Evolutionary conservation across 2,329 filamentous ascomycete species (phyloP).

Genomic region (Pseudopyricularia cyperi): DNA sequence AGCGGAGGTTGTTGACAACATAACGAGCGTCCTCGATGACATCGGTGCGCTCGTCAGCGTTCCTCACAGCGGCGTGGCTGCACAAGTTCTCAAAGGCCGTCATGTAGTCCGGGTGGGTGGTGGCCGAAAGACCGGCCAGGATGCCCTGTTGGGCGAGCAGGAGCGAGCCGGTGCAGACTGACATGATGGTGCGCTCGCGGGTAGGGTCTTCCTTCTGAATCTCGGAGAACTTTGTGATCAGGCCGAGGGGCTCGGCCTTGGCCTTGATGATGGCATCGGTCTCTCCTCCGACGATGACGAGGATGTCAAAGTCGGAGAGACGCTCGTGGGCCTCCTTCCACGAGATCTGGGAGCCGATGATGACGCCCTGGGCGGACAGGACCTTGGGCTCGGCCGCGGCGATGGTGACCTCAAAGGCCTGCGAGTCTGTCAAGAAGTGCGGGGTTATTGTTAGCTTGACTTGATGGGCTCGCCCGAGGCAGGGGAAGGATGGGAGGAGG

Average conservation of each 20-base stretch:
- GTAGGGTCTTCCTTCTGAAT: constrained; percentile 67
- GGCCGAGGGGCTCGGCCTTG: constrained; percentile 53
- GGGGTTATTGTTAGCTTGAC: neutral
- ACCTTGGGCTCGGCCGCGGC: constrained; percentile 39
- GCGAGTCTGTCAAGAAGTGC: constrained; percentile 26
- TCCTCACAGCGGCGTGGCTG: constrained; percentile 57
- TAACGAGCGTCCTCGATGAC: constrained; percentile 72
- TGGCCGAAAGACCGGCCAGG: constrained; percentile 66
- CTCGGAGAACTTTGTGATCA: constrained; percentile 67
- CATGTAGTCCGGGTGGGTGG: constrained; percentile 69
- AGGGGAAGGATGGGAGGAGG: neutral
- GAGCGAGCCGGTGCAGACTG: constrained; percentile 67
- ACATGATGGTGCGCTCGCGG: constrained; percentile 70
- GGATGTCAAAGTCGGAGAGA: constrained; percentile 64
- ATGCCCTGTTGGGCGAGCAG: constrained; percentile 67
- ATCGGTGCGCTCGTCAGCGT: constrained; percentile 65
- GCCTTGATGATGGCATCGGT: constrained; percentile 49
- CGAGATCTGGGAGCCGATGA: constrained; percentile 61
- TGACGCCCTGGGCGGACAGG: constrained; percentile 49
- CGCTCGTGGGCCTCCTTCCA: constrained; percentile 66
- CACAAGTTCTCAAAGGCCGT: constrained; percentile 73
- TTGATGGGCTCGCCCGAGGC: no score
- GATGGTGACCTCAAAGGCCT: constrained; percentile 46
- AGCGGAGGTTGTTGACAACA: constrained; percentile 83
- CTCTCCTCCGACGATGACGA: constrained; percentile 66